Evolutionary conservation across 2,329 filamentous ascomycete species (phyloP).

Genomic region (Exserohilum turcica): DNA sequence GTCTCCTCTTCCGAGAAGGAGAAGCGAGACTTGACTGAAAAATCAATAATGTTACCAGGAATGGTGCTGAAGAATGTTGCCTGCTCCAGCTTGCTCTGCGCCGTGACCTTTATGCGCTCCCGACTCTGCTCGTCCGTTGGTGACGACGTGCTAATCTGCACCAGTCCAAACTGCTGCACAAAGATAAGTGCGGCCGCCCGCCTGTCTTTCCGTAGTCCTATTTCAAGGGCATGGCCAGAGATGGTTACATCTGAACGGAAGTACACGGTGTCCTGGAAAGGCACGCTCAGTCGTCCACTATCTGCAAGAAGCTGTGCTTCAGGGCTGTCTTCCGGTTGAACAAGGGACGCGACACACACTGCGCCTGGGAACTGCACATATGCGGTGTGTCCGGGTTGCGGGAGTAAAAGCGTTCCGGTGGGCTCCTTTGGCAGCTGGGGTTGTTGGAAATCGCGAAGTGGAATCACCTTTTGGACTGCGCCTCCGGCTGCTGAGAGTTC

Average conservation of each 20-base stretch:
- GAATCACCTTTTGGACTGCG: conserved; percentile 69
- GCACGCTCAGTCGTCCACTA: conserved; percentile 46
- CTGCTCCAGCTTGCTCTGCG: conserved; percentile 89
- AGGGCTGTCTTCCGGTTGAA: conserved; percentile 69
- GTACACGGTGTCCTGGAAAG: conserved; percentile 86
- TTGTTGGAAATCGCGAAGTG: conserved; percentile 61
- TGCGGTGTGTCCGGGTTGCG: conserved; percentile 77
- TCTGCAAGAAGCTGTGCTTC: conserved; percentile 71
- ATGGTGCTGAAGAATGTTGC: conserved; percentile 89
- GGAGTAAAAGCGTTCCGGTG: conserved; percentile 68
- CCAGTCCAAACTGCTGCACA: conserved; percentile 62
- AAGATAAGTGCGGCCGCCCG: conserved; percentile 57
- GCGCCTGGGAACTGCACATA: conserved; percentile 81
- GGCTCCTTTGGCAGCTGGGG: conserved; percentile 43
- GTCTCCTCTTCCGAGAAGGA: conserved; percentile 73
- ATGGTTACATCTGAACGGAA: conserved; percentile 64
- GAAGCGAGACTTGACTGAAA: conserved; percentile 70
- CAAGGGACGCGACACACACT: conserved; percentile 76
- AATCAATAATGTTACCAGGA: conserved; percentile 84
- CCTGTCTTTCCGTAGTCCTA: conserved; percentile 45
- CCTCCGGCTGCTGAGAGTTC: conserved; percentile 60
- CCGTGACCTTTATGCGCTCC: conserved; percentile 65
- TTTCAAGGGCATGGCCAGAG: conserved; percentile 57
- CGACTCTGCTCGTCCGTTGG: conserved; percentile 59
- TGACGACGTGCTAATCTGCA: conserved; percentile 60